Evolutionary conservation across 228 moss, liverwort and hornwort species (phyloP), one percentile per base, ranked within the genome.

Genomic region (Sphagnum fallax): DNA sequence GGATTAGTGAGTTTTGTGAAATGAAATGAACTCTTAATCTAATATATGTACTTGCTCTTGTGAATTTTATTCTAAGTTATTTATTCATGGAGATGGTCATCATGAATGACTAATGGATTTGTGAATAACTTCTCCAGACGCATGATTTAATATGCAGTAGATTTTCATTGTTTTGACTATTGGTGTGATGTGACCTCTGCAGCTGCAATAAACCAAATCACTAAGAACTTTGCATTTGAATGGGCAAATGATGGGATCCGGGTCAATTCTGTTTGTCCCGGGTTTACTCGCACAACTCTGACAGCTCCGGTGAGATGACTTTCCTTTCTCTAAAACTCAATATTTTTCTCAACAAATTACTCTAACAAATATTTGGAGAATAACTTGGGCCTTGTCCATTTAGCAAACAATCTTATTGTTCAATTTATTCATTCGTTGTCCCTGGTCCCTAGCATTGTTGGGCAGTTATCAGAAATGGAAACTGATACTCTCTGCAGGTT

Each of bases 191-290:
- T 32, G 32, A 32, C 12, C 12, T 55, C 1, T 71, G 51, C 76
- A 74, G 78, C 70, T 53, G 72, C 60, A 14, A 11, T 73, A 60
- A 77, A 77, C 64, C 75, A 77, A 48, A 66, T 77, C 4, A 50
- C 80, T 5, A 84, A 72, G 75, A 80, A 80, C 48, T 63, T 80
- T 47, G 74, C 75, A 18, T 72, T 71, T 67, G 77, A 80, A 62
- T 80, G 80, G 77, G 77, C 83, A 13, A 80, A 80, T 49, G 74
- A 77, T 61, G 80, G 83, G n/a, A 83, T 83, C 52, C 71, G 83
- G 52, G 74, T 75, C 4, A 83, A 83, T 60, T 62, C 76, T 62
- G 79, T 83, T 32, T 67, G 76, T 13, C 83, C 80, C 11, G 77
- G 80, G 80, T 79, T 68, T 61, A 83, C 58, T 50, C 66, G 50